Conservation (phyloP, 2,329 filamentous ascomycete species). For the Venturia aucupariae region DNA sequence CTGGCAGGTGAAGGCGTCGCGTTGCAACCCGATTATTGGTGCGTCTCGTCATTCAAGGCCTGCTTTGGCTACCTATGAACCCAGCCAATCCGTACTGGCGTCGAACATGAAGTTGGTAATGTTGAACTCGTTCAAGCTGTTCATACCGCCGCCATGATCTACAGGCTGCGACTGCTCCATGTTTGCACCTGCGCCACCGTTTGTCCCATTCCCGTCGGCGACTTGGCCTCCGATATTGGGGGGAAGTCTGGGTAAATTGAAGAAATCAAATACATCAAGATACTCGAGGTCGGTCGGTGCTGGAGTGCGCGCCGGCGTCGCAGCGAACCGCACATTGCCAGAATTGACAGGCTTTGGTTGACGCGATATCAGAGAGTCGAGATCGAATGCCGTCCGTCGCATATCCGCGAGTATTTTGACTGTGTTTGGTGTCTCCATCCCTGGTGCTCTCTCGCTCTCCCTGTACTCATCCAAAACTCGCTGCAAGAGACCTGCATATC, state of each 20-base stretch:
- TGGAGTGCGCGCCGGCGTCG: conserved; percentile 56
- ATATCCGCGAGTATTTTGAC: conserved; percentile 86
- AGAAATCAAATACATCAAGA: conserved; percentile 88
- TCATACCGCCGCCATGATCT: conserved; percentile 16
- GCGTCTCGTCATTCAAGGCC: not conserved
- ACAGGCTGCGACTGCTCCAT: not conserved
- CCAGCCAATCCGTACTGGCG: conserved; percentile 58
- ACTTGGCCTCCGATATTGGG: conserved; percentile 22
- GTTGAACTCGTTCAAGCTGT: conserved; percentile 55
- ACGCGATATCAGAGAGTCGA: conserved; percentile 80
- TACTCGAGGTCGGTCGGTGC: conserved; percentile 81
- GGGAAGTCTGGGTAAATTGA: conserved; percentile 74
- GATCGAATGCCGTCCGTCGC: conserved; percentile 80
- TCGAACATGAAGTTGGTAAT: conserved; percentile 73
- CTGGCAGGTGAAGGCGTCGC: not conserved
- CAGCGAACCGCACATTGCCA: not conserved
- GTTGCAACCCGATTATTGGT: not conserved
- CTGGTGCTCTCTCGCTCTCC: conserved; percentile 38
- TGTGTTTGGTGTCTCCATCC: conserved; percentile 66
- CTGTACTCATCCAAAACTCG: conserved; percentile 79
- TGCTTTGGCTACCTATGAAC: not conserved
- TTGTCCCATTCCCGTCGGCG: conserved; percentile 11
- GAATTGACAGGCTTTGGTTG: conserved; percentile 48
- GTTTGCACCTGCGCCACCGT: conserved; percentile 12
- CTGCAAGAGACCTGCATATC: conserved; percentile 71